A percentile compares a stretch with the other conserved stretches of the same genome.
phyloP scores from a whole-genome alignment of 2,329 filamentous ascomycete species.

The Onygena corvina region DNA sequence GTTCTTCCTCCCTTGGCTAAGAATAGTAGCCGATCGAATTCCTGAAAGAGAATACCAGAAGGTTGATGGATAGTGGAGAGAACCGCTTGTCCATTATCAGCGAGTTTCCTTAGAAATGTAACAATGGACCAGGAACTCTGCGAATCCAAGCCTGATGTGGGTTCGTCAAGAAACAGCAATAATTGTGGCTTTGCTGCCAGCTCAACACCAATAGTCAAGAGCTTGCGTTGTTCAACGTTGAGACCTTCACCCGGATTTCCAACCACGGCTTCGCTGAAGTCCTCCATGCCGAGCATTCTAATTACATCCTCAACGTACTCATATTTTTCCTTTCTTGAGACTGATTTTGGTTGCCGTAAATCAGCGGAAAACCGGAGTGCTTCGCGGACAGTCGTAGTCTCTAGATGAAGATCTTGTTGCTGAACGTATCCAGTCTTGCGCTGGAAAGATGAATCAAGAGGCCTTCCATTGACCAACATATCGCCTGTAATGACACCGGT shows the following conservation, averaged over 20 bases:
- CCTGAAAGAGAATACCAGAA: slow-evolving; percentile 78
- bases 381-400: slow-evolving; percentile 75
- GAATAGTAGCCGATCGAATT: slow-evolving; percentile 55
- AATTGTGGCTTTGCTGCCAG: slow-evolving; percentile 79
- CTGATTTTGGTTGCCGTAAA: slow-evolving; percentile 65
- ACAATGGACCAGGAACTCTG: slow-evolving; percentile 87
- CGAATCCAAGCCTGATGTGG: slow-evolving; percentile 79
- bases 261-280: slow-evolving; percentile 77
- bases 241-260: slow-evolving; percentile 70
- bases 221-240: slow-evolving; percentile 52
- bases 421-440: slow-evolving; percentile 57
- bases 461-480: slow-evolving; percentile 52
- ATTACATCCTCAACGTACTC: slow-evolving; percentile 82
- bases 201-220: slow-evolving; percentile 84
- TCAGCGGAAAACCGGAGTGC: slow-evolving; percentile 74
- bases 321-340: slow-evolving; percentile 61
- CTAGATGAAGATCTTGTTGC: slow-evolving; percentile 64
- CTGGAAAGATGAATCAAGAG: slow-evolving; percentile 47
- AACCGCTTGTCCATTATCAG: slow-evolving; percentile 74
- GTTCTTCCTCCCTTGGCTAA: slow-evolving; percentile 52
- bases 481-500: slow-evolving; percentile 54
- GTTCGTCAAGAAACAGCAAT: slow-evolving; percentile 81
- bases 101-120: slow-evolving; percentile 70
- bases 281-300: slow-evolving; percentile 72
- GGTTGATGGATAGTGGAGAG: slow-evolving; percentile 92